phyloP scores from a whole-genome alignment of 2,329 filamentous ascomycete genomes.

The Triangularia verruculosa region DNA sequence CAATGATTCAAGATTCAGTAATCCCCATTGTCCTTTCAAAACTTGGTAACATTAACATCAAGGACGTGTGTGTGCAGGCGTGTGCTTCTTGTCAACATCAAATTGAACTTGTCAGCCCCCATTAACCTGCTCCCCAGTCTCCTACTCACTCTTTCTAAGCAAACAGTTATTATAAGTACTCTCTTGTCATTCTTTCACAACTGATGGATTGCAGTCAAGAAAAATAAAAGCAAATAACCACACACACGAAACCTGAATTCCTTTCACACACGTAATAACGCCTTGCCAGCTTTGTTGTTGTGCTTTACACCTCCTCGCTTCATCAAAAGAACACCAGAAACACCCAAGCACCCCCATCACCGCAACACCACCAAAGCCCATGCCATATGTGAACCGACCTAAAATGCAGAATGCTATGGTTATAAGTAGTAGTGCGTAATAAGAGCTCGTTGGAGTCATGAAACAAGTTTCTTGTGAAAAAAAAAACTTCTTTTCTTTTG shows the following conservation, averaged over 20 bases:
- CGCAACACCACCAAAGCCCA: slow-evolving; percentile 8
- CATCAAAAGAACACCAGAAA: neutral
- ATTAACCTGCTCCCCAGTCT: neutral
- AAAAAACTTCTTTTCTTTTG: slow-evolving; percentile 25
- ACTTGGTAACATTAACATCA: neutral
- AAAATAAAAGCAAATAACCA: neutral
- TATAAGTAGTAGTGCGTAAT: neutral
- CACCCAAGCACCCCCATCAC: slow-evolving; percentile 12
- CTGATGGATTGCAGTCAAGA: neutral
- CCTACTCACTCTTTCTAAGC: neutral
- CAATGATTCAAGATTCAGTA: neutral
- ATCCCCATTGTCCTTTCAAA: neutral
- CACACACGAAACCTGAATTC: neutral
- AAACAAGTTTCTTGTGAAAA: no score
- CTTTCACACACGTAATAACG: slow-evolving; percentile 21
- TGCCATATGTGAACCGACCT: slow-evolving; percentile 25
- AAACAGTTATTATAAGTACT: neutral
- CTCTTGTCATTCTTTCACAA: neutral
- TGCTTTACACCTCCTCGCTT: neutral
- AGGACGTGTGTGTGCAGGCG: neutral
- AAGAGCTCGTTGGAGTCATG: slow-evolving; percentile 23
- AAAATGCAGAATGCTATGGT: slow-evolving; percentile 30
- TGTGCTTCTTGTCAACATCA: neutral
- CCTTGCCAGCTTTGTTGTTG: slow-evolving; percentile 23
- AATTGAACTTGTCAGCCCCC: no score